Base-by-base conservation (phyloP, 2,329 filamentous ascomycete genomes). In the Cytospora paraplurivora region DNA sequence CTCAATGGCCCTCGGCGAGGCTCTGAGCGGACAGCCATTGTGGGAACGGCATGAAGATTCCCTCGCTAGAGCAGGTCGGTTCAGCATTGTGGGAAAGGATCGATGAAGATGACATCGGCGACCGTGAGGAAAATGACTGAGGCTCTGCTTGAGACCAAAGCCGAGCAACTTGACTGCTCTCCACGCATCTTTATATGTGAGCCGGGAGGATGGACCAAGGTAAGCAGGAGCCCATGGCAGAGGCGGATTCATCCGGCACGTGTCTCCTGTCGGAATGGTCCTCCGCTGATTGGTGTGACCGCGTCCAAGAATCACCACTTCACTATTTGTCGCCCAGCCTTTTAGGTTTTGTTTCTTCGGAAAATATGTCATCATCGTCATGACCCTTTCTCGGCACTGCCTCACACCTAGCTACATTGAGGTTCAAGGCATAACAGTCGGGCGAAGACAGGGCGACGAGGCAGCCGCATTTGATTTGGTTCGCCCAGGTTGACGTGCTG, bases 1-100 rank as follows among this genome's bases (percentile, higher is more conserved):
- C 60, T 62, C 60, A 13, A 50, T 19, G 13, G 60, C 53, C 21
- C 56, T 7, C 37, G 54, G 37, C 1, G 38, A 44, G 21, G 13
- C 44, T 32, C 54, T 44, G 32, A 56, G 54, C 3, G 37, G 37
- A 44, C 37, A 47, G 11, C 10, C 15, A 17, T 47, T 44, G 8
- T 7, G 27, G 21, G 19, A 11, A 19, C 38, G 54, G 13, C 19
- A 34, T 27, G 13, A 7, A 56, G 21, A 49, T 7, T 8, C 27
- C 27, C 17, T 19, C 38, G 37, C 19, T 47, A 37, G 54, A 56
- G 21, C 19, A 21, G 17, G 32, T 27, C 5, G n/a, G 13, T 15
- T 13, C 27, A 3, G 17, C 37, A 56, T 56, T 7, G 10, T 12
- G n/a, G 1, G 11, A 34, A 27, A 27, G 27, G 27, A 17, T 47